Base-by-base conservation (phyloP, 2,329 filamentous ascomycete species). In the Xylaria sp. region DNA sequence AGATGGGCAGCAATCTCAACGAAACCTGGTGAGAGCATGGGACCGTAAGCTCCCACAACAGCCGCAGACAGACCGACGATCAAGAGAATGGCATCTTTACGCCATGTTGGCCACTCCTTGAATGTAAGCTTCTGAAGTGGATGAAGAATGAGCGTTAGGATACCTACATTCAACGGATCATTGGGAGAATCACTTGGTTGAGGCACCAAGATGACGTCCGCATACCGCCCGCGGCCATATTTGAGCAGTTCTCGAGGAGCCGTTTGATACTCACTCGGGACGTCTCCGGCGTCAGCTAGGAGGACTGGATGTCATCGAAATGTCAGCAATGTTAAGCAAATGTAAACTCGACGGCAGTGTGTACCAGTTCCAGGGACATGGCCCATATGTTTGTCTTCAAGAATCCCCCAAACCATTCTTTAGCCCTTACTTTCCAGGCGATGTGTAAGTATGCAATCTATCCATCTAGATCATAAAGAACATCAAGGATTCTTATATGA, bases 151-250 rank as follows among this genome's bases (percentile, higher is more conserved):
- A 10, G 10, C 11, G 19, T 50, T 42, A 19, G 37, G 46, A 9
- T 7, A 68, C 75, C 62, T 58, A 76, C 76, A 57, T 79, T 80
- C 7, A 80, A 63, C 2, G 79, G 79, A 60, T 81, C 79, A 58
- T 80, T 80, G 0, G 78, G 78, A 50, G 75, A 78, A 62, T 78
- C 75, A 16, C 73, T 76, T 4, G 79, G 79, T 66, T 80, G 79
- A n/a, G 79, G 75, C 2, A 73, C 69, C 46, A 77, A 67, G 16
- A 77, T 74, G 19, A 76, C 68, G 59, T 75, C 64, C 35, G 68
- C 66, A 60, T 70, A 66, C 8, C 68, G 68, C 18, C 74, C 74
- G 4, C 63, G 69, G 39, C 73, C 75, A 54, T 75, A 74, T 55
- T 75, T 75, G 3, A 77, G 75, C 1, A 76, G 67, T 19, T 77